Conservation (phyloP, 2,329 filamentous ascomycete species). For the Kalaharituber pfeilii region DNA sequence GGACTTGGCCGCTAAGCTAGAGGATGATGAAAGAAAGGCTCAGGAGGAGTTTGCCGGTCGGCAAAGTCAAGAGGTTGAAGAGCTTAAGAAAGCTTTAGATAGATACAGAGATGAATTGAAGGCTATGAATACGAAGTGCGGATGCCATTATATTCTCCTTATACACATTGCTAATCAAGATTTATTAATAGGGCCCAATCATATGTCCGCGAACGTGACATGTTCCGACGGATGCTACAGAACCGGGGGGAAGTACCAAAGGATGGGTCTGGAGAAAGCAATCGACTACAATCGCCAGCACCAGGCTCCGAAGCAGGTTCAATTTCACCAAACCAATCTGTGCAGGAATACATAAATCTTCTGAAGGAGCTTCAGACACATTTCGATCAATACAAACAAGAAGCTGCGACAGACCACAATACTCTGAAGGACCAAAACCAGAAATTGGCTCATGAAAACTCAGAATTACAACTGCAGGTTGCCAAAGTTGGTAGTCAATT, state of each 20-base stretch:
- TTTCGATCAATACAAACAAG: conserved; percentile 77
- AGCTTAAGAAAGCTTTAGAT: conserved; percentile 52
- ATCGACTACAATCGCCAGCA: conserved; percentile 1
- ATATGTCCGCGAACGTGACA: conserved; percentile 88
- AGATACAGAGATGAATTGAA: conserved; percentile 72
- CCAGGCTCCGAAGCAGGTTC: conserved; percentile 26
- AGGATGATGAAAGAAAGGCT: conserved; percentile 51
- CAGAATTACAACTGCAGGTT: conserved; percentile 62
- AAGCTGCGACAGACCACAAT: conserved; percentile 62
- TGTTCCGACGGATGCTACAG: conserved; percentile 88
- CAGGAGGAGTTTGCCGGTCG: conserved; percentile 38
- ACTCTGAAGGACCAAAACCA: conserved; percentile 75
- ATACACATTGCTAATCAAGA: no score
- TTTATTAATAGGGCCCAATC: conserved; percentile 56
- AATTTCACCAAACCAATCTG: conserved; percentile 29
- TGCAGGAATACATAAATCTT: conserved; percentile 57
- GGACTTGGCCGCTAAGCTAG: conserved; percentile 72
- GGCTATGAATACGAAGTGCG: conserved; percentile 37
- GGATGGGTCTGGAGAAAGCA: conserved; percentile 34
- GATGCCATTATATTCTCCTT: no score
- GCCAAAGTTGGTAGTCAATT: conserved; percentile 66
- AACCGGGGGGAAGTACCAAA: conserved; percentile 47
- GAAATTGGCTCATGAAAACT: conserved; percentile 64
- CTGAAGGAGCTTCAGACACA: conserved; percentile 76
- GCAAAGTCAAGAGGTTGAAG: conserved; percentile 52